Conservation (phyloP, 169 alveolate species). For the Perkinsus marinus region DNA sequence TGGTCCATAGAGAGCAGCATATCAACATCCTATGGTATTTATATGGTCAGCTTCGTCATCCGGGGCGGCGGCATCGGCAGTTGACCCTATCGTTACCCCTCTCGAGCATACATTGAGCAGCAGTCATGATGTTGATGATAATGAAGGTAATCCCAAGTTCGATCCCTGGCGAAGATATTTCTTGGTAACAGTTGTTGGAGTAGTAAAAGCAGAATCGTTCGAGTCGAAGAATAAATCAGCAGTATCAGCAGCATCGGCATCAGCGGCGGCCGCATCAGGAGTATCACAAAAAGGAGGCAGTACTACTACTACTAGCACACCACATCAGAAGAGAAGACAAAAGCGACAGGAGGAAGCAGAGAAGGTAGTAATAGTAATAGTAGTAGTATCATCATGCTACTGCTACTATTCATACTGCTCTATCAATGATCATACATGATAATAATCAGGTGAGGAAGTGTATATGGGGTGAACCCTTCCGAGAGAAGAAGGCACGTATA, state of each 20-base stretch:
- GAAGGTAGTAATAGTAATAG: not conserved
- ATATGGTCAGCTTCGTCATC: too few relatives aligned
- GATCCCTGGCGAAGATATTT: not conserved
- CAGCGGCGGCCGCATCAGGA: too few relatives aligned
- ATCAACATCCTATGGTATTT: too few relatives aligned
- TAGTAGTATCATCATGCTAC: not conserved
- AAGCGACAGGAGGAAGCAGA: not conserved
- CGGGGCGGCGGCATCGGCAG: not conserved
- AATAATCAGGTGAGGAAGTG: slow-evolving; percentile 12
- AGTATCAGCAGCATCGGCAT: too few relatives aligned
- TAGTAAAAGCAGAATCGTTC: not conserved
- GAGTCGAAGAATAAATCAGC: not conserved
- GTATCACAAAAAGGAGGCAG: too few relatives aligned
- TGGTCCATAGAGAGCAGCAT: too few relatives aligned
- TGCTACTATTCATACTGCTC: too few relatives aligned
- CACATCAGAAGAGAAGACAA: not conserved
- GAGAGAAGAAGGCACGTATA: slow-evolving; percentile 50
- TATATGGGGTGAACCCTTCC: slow-evolving; percentile 53
- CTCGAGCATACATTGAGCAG: too few relatives aligned
- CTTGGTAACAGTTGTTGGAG: not conserved
- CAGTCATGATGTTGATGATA: too few relatives aligned
- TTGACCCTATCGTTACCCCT: too few relatives aligned
- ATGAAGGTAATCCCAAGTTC: not conserved
- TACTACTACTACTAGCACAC: too few relatives aligned
- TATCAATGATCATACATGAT: too few relatives aligned